These are phyloP conservation scores for Quercus tomentella DNA, from an alignment of 331 rosid genomes.

Conservation along the genomic window DNA sequence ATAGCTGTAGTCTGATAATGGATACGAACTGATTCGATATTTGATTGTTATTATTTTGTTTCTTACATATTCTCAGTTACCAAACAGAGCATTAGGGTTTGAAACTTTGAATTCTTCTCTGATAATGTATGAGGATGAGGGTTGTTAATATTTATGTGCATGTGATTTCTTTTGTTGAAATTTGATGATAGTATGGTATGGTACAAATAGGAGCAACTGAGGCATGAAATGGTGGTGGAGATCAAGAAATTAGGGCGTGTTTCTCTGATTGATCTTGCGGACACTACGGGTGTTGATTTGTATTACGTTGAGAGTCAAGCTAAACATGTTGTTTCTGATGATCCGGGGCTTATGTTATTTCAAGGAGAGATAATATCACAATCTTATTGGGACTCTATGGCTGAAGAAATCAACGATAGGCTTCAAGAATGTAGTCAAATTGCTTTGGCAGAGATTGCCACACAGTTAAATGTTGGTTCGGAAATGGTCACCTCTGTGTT, in stretches of 20 bases:
- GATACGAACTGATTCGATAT: neutral
- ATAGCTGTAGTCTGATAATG: neutral
- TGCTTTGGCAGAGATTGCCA: constrained; percentile 85
- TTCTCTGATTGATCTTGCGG: constrained; percentile 54
- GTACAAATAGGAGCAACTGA: constrained; percentile 43
- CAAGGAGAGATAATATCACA: constrained; percentile 88
- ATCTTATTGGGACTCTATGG: constrained; percentile 80
- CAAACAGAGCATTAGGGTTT: neutral
- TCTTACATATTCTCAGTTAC: neutral
- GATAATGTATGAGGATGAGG: neutral
- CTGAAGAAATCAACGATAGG: constrained; percentile 92
- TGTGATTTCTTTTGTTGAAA: neutral
- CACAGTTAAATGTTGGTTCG: constrained; percentile 73
- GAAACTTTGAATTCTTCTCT: neutral
- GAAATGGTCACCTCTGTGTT: constrained; percentile 71
- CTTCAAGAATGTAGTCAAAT: constrained; percentile 97
- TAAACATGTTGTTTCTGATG: constrained; percentile 47
- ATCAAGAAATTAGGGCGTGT: constrained; percentile 44
- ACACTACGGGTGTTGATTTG: constrained; percentile 37
- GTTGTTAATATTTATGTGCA: neutral
- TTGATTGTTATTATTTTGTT: neutral
- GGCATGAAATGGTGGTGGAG: constrained; percentile 44
- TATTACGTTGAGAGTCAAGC: constrained; percentile 52
- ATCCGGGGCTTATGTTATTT: constrained; percentile 60
- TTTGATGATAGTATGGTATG: constrained; percentile 3